Evolutionary conservation across 352 stramenopile species (phyloP), one percentile per base, ranked within the genome.

Genomic region (Phytophthora europaea): DNA sequence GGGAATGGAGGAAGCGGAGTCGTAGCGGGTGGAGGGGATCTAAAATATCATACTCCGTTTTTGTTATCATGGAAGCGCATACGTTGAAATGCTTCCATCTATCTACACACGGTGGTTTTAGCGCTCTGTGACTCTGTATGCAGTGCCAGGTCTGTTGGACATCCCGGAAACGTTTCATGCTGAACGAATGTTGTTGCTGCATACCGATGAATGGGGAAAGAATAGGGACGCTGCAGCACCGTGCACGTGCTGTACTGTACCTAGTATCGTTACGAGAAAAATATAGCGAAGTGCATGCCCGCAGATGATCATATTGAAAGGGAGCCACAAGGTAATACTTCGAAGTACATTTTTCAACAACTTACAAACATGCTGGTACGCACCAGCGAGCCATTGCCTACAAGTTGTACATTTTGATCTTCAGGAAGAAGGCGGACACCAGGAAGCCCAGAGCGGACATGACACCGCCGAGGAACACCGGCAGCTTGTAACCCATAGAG

Each of bases 361-460:
- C 62, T 72, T 70, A 60, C 63, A 72, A 70, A 71, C 58, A 66
- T 67, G 22, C 50, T 54, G 50, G 23, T 26, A 58, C 50, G 54
- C 45, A n/a, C 43, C 54, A 65, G 38, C 55, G 31, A 52, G 47
- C 45, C 54, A 47, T 64, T 69, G 43, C 8, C 43, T 81, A 79
- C 66, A 81, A 59, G 33, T 52, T 74, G 54, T 81, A 79, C 65
- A 79, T 76, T 33, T 79, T 79, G 45, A 79, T 72, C 67, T 79
- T 81, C 28, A 81, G 22, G 65, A 81, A 81, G 38, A 81, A 33
- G 22, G 58, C 57, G 9, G 68, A 62, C 5, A 63, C 55, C 8
- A 80, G 6, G 38, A 80, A 80, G 34, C 68, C 73, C 33, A 80
- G 16, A 34, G 73, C 50, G 23, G 63, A 66, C 63, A 80, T 80